Conservation (phyloP, 2,329 filamentous ascomycete genomes). For the Penicillium sp. region DNA sequence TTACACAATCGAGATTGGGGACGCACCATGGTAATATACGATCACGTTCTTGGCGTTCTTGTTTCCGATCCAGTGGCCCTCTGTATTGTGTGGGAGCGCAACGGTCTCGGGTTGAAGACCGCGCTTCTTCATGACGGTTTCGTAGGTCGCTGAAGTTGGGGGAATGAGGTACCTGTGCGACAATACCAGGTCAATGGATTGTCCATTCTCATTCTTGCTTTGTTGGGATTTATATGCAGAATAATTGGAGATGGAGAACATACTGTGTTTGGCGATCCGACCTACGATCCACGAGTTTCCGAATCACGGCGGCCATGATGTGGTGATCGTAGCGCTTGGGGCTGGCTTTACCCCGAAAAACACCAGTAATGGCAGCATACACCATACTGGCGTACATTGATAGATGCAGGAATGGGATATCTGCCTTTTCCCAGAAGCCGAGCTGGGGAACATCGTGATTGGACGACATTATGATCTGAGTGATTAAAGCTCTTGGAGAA, state of each 20-base stretch:
- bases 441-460: slow-evolving; percentile 27
- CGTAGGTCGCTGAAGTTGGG: slow-evolving; percentile 30
- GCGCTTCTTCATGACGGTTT: slow-evolving; percentile 25
- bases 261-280: slow-evolving; percentile 37
- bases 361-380: slow-evolving; percentile 35
- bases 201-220: neutral
- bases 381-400: slow-evolving; percentile 28
- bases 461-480: neutral
- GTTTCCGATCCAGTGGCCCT: slow-evolving; percentile 43
- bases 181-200: neutral
- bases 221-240: neutral
- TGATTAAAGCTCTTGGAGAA: neutral
- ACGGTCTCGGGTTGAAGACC: slow-evolving; percentile 33
- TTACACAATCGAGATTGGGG: neutral
- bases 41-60: slow-evolving; percentile 41
- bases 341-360: slow-evolving; percentile 42
- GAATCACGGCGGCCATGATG: slow-evolving; percentile 33
- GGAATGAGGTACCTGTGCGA: slow-evolving; percentile 25
- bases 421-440: slow-evolving; percentile 37
- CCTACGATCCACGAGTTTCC: slow-evolving; percentile 27
- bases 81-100: slow-evolving; percentile 31
- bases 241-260: neutral
- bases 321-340: slow-evolving; percentile 39
- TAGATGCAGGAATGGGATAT: slow-evolving; percentile 30
- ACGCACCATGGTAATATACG: slow-evolving; percentile 41